Percentiles rank a stretch among this genome's conserved stretches.
phyloP scores from a whole-genome alignment of 768 basidiomycete species.

The Psilocybe subaeruginosa region DNA sequence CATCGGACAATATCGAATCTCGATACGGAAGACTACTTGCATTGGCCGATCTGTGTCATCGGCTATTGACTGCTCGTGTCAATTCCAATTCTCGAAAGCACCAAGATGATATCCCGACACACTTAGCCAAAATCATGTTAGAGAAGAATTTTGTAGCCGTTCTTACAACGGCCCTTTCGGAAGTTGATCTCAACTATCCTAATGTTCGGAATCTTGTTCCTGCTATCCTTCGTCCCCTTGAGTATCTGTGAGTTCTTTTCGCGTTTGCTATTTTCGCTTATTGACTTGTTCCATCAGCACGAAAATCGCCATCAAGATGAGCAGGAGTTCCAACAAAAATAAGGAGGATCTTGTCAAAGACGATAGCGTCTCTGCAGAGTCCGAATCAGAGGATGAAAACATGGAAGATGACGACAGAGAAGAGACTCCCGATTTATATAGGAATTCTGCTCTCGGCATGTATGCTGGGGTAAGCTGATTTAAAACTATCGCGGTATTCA shows the following conservation, averaged over 20 bases:
- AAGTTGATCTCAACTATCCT: conserved; percentile 96
- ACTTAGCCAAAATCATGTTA: conserved; percentile 96
- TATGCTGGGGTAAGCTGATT: conserved; percentile 75
- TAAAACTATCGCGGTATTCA: conserved; percentile 1
- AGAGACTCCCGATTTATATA: conserved; percentile 92
- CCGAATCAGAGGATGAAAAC: conserved; percentile 64
- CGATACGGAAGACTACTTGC: conserved; percentile 91
- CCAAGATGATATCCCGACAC: conserved; percentile 80
- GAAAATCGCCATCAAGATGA: conserved; percentile 99
- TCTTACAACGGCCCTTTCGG: conserved; percentile 85
- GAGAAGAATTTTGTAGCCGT: conserved; percentile 95
- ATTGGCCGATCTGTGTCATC: conserved; percentile 84
- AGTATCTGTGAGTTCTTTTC: conserved; percentile 69
- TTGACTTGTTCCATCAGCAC: conserved; percentile 53
- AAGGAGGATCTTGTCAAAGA: conserved; percentile 62
- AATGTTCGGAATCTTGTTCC: conserved; percentile 86
- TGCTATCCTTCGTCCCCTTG: conserved; percentile 85
- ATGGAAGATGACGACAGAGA: conserved; percentile 58
- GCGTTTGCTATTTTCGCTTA: conserved; percentile 12
- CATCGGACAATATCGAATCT: conserved; percentile 62
- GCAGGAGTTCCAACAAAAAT: conserved; percentile 67
- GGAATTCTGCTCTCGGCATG: conserved; percentile 97
- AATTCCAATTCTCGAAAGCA: conserved; percentile 54
- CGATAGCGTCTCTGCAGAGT: conserved; percentile 49
- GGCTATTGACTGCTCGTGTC: conserved; percentile 81